Evolutionary conservation across 192 early-diverging fungal genomes (phyloP), one percentile per base, ranked within the genome.

Genomic region (Coemansia sp.): DNA sequence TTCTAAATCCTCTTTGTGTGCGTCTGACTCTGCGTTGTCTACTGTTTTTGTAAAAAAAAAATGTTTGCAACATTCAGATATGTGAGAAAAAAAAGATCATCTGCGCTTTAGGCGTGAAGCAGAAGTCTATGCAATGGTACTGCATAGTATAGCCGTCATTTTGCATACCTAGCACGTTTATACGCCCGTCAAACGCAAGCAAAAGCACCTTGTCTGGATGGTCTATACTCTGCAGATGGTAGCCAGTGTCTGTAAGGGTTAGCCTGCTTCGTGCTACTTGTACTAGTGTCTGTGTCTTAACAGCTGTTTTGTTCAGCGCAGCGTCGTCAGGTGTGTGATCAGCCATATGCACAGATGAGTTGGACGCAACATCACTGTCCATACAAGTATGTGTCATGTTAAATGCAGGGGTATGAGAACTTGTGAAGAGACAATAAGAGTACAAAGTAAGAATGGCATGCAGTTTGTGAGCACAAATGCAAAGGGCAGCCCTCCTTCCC

Each of bases 181-280:
- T 55, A 9, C 54, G 46, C 14, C 76, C 71, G 23, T 67, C 57
- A 51, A 82, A 76, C 23, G 51, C 56, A 30, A 82, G 19, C n/a
- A 66, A 32, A 51, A 82, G 64, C 19, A 57, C 22, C 39, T 22
- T 64, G 39, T 39, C 31, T 19, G 74, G 65, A 33, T 39, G 32
- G 55, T 82, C 68, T 54, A 68, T 51, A 61, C 79, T 82, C 27
- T 59, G 79, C 19, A 82, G 31, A 10, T 23, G 59, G 52, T 82
- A 82, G 3, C 79, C 79, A 5, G 42, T 33, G 4, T 68, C 59
- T 32, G 60, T 14, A 17, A 76, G n/a, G 5, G 64, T 68, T 21
- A 82, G 51, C 2, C 29, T 54, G 56, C 79, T 74, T 11, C 54
- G 52, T 33, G 33, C 42, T n/a, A 78, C 53, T 64, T 78, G 72